Percentiles rank a stretch among this genome's conserved stretches.
phyloP scores from a whole-genome alignment of 1,284 basidiomycete genomes.

The Ustilago nuda region DNA sequence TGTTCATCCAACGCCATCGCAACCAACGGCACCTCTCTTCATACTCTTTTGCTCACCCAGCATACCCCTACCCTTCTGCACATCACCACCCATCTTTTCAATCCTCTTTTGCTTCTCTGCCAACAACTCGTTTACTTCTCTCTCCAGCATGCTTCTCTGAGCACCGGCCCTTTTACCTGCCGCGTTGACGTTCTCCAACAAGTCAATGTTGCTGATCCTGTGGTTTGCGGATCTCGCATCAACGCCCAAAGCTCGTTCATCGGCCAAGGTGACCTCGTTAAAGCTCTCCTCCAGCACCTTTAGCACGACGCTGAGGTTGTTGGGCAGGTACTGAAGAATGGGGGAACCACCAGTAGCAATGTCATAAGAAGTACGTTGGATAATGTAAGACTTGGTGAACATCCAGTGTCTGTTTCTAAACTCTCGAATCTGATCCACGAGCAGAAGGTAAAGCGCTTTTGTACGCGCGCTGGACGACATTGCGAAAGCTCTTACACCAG shows the following conservation, averaged over 20 bases:
- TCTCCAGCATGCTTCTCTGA: constrained; percentile 49
- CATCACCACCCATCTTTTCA: constrained; percentile 34
- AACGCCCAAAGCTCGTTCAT: constrained; percentile 24
- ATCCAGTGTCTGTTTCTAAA: constrained; percentile 66
- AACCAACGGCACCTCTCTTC: constrained; percentile 57
- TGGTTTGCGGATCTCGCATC: constrained; percentile 6
- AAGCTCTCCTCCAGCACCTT: constrained; percentile 57
- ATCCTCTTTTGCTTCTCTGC: constrained; percentile 52
- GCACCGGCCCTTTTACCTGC: constrained; percentile 52
- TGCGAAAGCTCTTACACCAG: constrained; percentile 49
- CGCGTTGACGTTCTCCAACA: constrained; percentile 43
- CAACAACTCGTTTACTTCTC: constrained; percentile 54
- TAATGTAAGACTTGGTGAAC: constrained; percentile 65
- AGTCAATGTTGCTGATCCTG: constrained; percentile 32
- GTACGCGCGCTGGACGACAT: constrained; percentile 28
- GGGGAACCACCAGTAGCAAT: constrained; percentile 65
- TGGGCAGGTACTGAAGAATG: constrained; percentile 65
- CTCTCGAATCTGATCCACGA: constrained; percentile 65
- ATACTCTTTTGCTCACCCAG: constrained; percentile 34
- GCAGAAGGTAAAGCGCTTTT: constrained; percentile 62
- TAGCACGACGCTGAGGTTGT: constrained; percentile 59
- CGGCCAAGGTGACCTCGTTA: constrained; percentile 30
- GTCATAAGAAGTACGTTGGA: constrained; percentile 56
- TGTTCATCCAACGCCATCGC: constrained; percentile 58
- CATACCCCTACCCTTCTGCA: constrained; percentile 52